A percentile compares a stretch with the other conserved stretches of the same genome.
Evolutionary conservation across 192 early-diverging fungal genomes (phyloP).

Genomic region (Pilobolus umbonatus): DNA sequence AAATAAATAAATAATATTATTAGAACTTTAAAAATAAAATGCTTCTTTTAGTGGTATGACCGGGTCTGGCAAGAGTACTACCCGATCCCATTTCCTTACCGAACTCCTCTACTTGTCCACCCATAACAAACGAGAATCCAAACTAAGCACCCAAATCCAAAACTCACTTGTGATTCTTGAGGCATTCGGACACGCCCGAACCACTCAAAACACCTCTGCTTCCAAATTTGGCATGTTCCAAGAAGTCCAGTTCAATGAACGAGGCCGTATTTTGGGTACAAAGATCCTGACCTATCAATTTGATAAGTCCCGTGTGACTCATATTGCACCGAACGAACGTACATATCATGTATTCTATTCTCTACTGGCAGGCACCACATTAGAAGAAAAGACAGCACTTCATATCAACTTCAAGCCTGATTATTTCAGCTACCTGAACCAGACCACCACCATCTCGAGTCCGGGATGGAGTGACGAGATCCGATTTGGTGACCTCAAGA

Average conservation of each 20-base stretch:
- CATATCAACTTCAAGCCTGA: constrained; percentile 54
- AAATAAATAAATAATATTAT: constrained; percentile 6
- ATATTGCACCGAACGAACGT: constrained; percentile 53
- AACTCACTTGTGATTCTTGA: constrained; percentile 69
- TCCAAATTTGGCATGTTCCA: constrained; percentile 80
- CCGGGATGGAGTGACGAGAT: constrained; percentile 41
- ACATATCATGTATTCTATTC: constrained; percentile 80
- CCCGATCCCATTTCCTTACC: constrained; percentile 59
- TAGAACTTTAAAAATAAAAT: neutral
- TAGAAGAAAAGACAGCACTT: constrained; percentile 61
- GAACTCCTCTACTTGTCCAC: constrained; percentile 72
- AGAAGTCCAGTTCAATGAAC: constrained; percentile 86
- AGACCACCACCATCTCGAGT: constrained; percentile 11
- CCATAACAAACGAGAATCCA: constrained; percentile 67
- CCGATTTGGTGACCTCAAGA: constrained; percentile 61
- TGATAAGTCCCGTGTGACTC: constrained; percentile 56
- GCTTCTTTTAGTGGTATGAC: constrained; percentile 62
- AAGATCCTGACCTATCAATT: constrained; percentile 73
- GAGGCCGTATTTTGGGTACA: constrained; percentile 76
- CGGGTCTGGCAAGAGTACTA: constrained; percentile 81
- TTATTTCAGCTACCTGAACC: constrained; percentile 47
- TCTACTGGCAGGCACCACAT: constrained; percentile 72
- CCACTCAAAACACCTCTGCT: constrained; percentile 58
- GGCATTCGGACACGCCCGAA: constrained; percentile 74
- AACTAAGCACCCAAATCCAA: constrained; percentile 66